Base-by-base conservation (phyloP, 257 asterid species). In the Coffea eugenioides region DNA sequence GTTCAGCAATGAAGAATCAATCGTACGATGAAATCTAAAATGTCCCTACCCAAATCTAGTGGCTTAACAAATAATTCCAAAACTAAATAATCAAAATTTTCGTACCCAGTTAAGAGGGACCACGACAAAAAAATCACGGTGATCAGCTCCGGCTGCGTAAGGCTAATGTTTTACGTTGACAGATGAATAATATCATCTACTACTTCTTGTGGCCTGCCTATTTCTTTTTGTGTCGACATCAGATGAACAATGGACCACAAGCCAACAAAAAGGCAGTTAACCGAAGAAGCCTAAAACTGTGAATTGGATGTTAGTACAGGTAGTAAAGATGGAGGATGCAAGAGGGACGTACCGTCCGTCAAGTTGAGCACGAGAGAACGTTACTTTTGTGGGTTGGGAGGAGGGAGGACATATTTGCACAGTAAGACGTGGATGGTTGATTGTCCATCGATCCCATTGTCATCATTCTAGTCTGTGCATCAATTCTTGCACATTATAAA, bases 41-140 rank as follows among this genome's bases (percentile, higher is more conserved):
- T n/a, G 83, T 80, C 79, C 83, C 83, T 66, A 80, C 79, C 4
- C 39, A 67, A 5, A 66, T 80, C 76, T 74, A 66, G 23, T 66
- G 69, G 59, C 83, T 74, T 65, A 80, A 39, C 79, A 80, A 64
- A 69, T 61, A 56, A 36, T 21, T 48, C 78, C 77, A 73, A 73
- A 49, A 39, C 16, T 49, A 14, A 80, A 73, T 73, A 49, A 80
- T 73, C 74, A 80, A 73, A 80, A 48, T 64, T 20, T 61, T 74
- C 78, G 73, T 72, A 46, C 76, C 34, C 41, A 49, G 43, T 65
- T 69, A 12, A 77, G 5, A 31, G 75, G 75, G 75, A 69, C 75
- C 81, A 49, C 54, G 5, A 3, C 4, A 27, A 0, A 36, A 34
- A 34, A 54, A 34, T 74, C n/a, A 73, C 25, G n/a, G 15, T 34